A percentile compares a stretch with the other conserved stretches of the same genome.
These are phyloP conservation scores for Lagenaria siceraria DNA, from an alignment of 306 rosid species.

Conservation along the genomic window DNA sequence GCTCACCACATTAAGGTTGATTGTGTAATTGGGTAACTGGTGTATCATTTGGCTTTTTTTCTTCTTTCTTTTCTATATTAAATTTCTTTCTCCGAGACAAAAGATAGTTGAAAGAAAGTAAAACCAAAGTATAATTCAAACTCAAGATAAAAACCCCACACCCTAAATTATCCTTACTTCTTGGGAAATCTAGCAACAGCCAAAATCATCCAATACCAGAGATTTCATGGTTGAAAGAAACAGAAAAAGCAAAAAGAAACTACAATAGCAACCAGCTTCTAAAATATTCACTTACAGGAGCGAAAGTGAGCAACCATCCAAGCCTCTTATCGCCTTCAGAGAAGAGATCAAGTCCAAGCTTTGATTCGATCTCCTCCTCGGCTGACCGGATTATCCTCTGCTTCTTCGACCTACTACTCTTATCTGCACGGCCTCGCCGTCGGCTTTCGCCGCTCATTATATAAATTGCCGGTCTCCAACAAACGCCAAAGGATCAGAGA, in stretches of 20 bases:
- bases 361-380: constrained; percentile 80
- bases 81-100: not conserved
- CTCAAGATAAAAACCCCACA: not conserved
- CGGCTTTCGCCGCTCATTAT: constrained; percentile 45
- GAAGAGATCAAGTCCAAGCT: constrained; percentile 67
- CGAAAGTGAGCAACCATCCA: constrained; percentile 78
- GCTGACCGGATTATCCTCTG: constrained; percentile 57
- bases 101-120: not conserved
- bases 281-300: constrained; percentile 45
- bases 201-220: not conserved
- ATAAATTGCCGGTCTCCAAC: not conserved
- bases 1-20: not conserved
- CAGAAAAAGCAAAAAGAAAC: not conserved
- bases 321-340: constrained; percentile 82
- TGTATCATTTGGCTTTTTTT: not conserved
- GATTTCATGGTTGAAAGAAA: not conserved
- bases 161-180: not conserved
- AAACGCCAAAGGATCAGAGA: not conserved
- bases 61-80: not conserved
- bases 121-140: not conserved
- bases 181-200: not conserved
- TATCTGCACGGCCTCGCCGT: constrained; percentile 35
- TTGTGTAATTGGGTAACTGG: not conserved
- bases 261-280: not conserved
- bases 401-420: constrained; percentile 39